These are phyloP conservation scores for Ceratocystis huliohia DNA, from an alignment of 2,329 filamentous ascomycete species.

Conservation along the genomic window DNA sequence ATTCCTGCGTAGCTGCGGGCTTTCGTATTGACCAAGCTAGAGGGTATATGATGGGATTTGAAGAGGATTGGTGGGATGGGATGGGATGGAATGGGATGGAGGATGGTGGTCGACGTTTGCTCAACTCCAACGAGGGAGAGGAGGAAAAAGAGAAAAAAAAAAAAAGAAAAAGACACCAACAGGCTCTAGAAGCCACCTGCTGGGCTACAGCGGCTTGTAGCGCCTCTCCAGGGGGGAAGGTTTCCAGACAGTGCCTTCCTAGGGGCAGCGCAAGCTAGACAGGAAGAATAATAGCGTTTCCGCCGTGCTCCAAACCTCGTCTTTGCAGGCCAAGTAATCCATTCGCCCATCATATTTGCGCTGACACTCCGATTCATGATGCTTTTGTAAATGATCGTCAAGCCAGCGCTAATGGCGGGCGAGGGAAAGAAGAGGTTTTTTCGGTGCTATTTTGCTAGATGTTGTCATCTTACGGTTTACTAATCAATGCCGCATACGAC, in stretches of 20 bases:
- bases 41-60: neutral
- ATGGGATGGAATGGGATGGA: neutral
- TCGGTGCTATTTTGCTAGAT: neutral
- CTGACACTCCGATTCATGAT: neutral
- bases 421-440: neutral
- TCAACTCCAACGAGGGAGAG: neutral
- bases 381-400: neutral
- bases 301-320: neutral
- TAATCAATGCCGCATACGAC: neutral
- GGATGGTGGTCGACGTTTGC: neutral
- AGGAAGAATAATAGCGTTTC: too few relatives aligned
- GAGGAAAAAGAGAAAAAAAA: neutral
- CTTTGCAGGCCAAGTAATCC: neutral
- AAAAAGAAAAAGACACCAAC: neutral
- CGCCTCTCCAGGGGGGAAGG: neutral
- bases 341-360: neutral
- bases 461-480: too few relatives aligned
- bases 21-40: neutral
- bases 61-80: neutral
- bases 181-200: too few relatives aligned
- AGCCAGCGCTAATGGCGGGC: neutral
- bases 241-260: neutral
- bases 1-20: neutral
- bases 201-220: too few relatives aligned
- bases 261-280: too few relatives aligned